Conservation (phyloP, 2,329 filamentous ascomycete genomes). For the Rhynchosporium graminicola region DNA sequence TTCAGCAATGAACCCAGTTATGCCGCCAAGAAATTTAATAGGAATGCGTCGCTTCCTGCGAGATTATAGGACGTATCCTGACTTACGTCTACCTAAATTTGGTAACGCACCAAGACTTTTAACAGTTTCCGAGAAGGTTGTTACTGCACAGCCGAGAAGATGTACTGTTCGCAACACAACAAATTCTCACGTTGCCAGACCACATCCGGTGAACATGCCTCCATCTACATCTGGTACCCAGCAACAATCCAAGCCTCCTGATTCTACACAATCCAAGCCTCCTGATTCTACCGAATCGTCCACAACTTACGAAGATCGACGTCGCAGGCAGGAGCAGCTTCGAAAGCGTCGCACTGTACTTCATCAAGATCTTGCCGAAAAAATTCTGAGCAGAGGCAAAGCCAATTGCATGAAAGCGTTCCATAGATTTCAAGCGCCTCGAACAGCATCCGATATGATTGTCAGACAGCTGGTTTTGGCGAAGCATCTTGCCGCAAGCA, state of each 20-base stretch:
- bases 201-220: neutral
- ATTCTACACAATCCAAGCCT: no score
- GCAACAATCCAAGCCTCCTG: no score
- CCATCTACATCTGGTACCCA: neutral
- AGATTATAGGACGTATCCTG: neutral
- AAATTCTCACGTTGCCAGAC: no score
- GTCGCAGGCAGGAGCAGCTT: neutral
- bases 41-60: neutral
- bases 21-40: neutral
- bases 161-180: neutral
- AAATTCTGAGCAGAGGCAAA: neutral
- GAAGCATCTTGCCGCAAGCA: neutral
- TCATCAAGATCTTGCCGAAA: neutral
- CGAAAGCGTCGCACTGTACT: neutral
- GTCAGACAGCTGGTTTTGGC: neutral
- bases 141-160: neutral
- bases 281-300: no score
- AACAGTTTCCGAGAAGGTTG: neutral
- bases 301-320: no score
- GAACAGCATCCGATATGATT: neutral
- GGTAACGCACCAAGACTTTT: slow-evolving; percentile 2
- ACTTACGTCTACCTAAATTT: neutral
- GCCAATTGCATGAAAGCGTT: neutral
- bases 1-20: neutral
- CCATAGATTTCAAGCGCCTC: neutral